Evolutionary conservation across 108 stramenopile species (phyloP), one percentile per base, ranked within the genome.

Genomic region (Craspedostauros australis): DNA sequence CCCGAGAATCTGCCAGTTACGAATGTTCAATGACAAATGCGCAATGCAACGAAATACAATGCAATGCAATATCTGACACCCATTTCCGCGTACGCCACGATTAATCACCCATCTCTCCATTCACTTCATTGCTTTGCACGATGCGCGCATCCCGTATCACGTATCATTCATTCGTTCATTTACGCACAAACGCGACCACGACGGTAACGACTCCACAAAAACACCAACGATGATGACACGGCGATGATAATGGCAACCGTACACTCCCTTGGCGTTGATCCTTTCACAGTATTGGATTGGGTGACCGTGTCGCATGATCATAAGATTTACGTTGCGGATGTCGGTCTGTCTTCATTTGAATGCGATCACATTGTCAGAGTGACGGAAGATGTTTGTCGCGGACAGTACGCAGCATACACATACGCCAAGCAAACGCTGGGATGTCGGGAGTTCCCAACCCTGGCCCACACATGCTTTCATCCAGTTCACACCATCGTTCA

Each of bases 391-490:
- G 79, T 74, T 46, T 75, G 75, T 57, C 52, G 63, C 0, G 80
- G 80, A 11, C 68, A 72, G 28, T 82, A 76, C 41, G 71, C 81
- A 8, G 70, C 73, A 2, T 87, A 87, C 41, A 87, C 85, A 1
- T 87, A 87, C 45, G 85, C 85, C 37, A 87, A 87, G 48, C 85
- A 87, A 62, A 87, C 85, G 2, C 33, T 87, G 59, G 85, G 85
- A 20, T 87, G 85, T 60, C 73, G 81, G 22, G 85, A 87, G 48
- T 70, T 60, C 42, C 80, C 82, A 27, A 27, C 12, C 5, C 43
- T 87, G 54, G 81, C 80, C 0, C n/a, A 41, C 22, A 50, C 56
- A 14, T 59, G 66, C 47, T 41, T 70, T 9, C 28, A 34, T 2
- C 63, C 72, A 2, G 72, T 79, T n/a, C 72, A 73, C 38, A 58